Evolutionary conservation across 371 early-diverging fungal species (phyloP).

Genomic region (Chytridiales sp.): DNA sequence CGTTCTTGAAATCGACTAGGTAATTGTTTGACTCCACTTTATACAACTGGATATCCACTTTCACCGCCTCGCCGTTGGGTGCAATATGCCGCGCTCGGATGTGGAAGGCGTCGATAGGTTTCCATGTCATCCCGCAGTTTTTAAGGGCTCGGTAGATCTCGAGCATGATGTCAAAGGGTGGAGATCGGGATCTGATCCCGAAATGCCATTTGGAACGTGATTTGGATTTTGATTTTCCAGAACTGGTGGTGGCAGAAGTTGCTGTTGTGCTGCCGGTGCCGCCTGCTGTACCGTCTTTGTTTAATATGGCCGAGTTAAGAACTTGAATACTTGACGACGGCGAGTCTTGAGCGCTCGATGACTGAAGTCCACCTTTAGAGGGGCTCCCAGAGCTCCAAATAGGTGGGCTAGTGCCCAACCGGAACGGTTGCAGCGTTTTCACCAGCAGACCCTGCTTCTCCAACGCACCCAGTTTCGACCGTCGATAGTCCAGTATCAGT

Average conservation of each 20-base stretch:
- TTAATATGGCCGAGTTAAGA: too few relatives aligned
- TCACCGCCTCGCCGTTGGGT: constrained; percentile 47
- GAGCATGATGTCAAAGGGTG: constrained; percentile 94
- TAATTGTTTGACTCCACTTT: constrained; percentile 85
- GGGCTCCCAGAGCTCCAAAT: too few relatives aligned
- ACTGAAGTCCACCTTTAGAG: too few relatives aligned
- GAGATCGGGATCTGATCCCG: constrained; percentile 90
- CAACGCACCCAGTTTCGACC: constrained; percentile 69
- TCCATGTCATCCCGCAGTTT: constrained; percentile 89
- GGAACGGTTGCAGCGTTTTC: too few relatives aligned
- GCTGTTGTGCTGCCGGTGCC: too few relatives aligned
- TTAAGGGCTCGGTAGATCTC: constrained; percentile 91
- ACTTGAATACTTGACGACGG: too few relatives aligned
- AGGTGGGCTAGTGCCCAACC: too few relatives aligned
- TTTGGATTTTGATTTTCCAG: constrained; percentile 49
- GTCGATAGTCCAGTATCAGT: constrained; percentile 80
- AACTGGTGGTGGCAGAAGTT: constrained; percentile 3
- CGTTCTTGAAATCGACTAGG: constrained; percentile 86
- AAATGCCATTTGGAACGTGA: constrained; percentile 85
- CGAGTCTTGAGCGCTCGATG: too few relatives aligned
- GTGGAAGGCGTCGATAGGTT: constrained; percentile 82
- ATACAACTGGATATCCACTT: constrained; percentile 93
- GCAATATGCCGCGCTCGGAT: constrained; percentile 68
- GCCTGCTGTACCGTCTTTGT: too few relatives aligned
- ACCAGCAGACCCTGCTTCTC: too few relatives aligned